Evolutionary conservation across 108 stramenopile species (phyloP).

Genomic region (Heterococcus sp.): DNA sequence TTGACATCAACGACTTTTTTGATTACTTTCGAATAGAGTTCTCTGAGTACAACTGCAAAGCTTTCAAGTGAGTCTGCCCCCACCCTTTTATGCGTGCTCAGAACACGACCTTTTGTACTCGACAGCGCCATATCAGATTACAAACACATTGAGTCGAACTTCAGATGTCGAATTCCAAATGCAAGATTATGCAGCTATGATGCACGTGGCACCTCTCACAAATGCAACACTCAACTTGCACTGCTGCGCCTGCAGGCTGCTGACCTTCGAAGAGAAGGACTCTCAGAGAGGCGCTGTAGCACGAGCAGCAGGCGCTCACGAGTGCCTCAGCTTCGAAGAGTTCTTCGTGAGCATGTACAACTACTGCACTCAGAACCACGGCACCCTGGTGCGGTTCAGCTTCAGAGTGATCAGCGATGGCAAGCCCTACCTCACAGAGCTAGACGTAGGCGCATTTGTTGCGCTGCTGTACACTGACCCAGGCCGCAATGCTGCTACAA

Average conservation of each 20-base stretch:
- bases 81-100: too few species aligned
- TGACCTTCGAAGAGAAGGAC: background rate
- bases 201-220: too few species aligned
- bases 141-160: background rate
- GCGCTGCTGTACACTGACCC: slow-evolving; percentile 20
- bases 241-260: too few species aligned
- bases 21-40: slow-evolving; percentile 37
- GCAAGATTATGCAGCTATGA: background rate
- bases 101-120: too few species aligned
- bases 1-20: slow-evolving; percentile 10
- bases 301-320: background rate
- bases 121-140: background rate
- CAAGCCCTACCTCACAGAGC: slow-evolving; percentile 11
- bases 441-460: slow-evolving; percentile 23
- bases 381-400: slow-evolving; percentile 29
- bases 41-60: slow-evolving; percentile 37
- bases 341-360: slow-evolving; percentile 46
- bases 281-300: background rate
- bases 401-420: slow-evolving; percentile 31
- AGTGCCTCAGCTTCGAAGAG: slow-evolving; percentile 18
- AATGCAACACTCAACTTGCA: too few species aligned
- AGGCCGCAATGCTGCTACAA: slow-evolving; percentile 5
- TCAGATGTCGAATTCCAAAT: background rate
- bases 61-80: too few species aligned
- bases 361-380: slow-evolving; percentile 38